phyloP scores from a whole-genome alignment of 352 stramenopile species.

The Aphanomyces cochlioides region DNA sequence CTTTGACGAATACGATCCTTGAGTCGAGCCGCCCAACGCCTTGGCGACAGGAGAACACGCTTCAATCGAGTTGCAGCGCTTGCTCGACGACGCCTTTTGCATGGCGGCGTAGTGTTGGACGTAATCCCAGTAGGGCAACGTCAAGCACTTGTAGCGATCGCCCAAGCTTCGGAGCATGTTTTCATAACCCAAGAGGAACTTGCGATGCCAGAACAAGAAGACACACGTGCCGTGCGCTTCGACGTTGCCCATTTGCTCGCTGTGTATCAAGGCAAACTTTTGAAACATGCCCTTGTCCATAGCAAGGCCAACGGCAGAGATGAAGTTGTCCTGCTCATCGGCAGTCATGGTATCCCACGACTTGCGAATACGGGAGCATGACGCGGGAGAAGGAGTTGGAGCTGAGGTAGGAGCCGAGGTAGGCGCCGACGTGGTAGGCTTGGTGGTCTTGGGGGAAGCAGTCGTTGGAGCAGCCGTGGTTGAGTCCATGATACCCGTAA shows the following conservation, averaged over 20 bases:
- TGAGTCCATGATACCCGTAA: background rate
- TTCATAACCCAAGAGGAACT: conserved; percentile 58
- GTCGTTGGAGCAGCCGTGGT: background rate
- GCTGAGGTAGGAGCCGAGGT: background rate
- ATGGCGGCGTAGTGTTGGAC: conserved; percentile 26
- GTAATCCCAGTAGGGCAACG: conserved; percentile 59
- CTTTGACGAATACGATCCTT: background rate
- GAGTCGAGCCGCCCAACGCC: conserved; percentile 36
- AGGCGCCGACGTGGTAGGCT: conserved; percentile 16
- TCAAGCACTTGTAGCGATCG: conserved; percentile 47
- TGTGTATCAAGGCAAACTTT: conserved; percentile 58
- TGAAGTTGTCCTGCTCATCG: conserved; percentile 44
- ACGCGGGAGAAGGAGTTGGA: background rate
- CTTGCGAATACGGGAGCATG: conserved; percentile 40
- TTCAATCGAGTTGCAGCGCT: conserved; percentile 39
- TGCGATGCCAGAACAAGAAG: conserved; percentile 75
- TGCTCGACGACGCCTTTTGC: background rate
- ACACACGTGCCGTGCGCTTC: conserved; percentile 55
- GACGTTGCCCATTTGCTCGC: conserved; percentile 40
- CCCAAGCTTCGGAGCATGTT: conserved; percentile 64
- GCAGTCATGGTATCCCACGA: conserved; percentile 44
- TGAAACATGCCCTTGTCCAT: conserved; percentile 54
- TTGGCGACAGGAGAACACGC: conserved; percentile 40
- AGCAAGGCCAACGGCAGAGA: conserved; percentile 46
- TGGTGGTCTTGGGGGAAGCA: background rate